A percentile compares a stretch with the other conserved stretches of the same genome.
These are phyloP conservation scores for Blastobotrys proliferans DNA, from an alignment of 1,139 yeast species.

Conservation along the genomic window DNA sequence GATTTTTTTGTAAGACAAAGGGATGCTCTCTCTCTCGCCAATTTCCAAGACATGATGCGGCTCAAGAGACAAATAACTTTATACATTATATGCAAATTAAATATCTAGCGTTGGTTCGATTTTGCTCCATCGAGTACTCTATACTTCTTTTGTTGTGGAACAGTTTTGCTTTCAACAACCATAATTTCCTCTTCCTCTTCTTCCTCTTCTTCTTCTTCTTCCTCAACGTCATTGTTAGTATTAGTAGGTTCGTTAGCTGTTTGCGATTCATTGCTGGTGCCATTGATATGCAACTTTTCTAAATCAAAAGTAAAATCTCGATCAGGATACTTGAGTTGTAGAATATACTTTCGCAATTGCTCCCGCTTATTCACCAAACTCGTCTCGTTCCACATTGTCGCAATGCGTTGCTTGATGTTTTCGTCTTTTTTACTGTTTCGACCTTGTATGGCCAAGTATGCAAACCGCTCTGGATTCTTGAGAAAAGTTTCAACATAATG, in stretches of 20 bases:
- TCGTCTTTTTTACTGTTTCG: neutral
- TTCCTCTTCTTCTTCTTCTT: conserved; percentile 1
- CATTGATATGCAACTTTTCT: conserved; percentile 1
- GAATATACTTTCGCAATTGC: conserved; percentile 6
- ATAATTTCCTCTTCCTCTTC: conserved; percentile 15
- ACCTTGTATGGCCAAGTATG: conserved; percentile 45
- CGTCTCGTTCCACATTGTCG: no score
- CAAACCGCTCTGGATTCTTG: conserved; percentile 46
- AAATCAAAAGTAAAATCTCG: neutral
- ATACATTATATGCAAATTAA: no score
- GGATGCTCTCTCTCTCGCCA: no score
- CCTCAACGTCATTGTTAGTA: no score
- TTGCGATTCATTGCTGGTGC: neutral
- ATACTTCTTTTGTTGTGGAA: conserved; percentile 1
- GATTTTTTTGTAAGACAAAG: no score
- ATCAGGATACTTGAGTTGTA: no score
- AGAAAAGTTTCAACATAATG: conserved; percentile 70
- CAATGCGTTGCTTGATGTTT: no score
- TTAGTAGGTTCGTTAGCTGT: neutral
- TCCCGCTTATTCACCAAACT: conserved; percentile 13
- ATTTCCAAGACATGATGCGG: no score
- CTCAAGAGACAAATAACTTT: no score
- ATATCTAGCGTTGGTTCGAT: no score
- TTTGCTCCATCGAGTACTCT: neutral
- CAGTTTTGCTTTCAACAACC: conserved; percentile 13